Conservation (phyloP, 164 flowering plant genomes). For the Vitis vinifera region ASM3070453v1 NC_081811.1:26269501-26270000, state of each 20-base stretch:
- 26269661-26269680: not conserved
- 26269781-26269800: conserved; percentile 67
- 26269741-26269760: conserved; percentile 95
- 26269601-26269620: not conserved
- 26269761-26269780: conserved; percentile 97
- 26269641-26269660: not conserved
- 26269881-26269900: conserved; percentile 74
- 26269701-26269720: not conserved
- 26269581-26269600: not conserved
- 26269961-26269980: conserved; percentile 57
- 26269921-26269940: conserved; percentile 42
- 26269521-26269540: not conserved
- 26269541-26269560: not conserved
- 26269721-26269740: not conserved
- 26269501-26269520: not conserved
- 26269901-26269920: conserved; percentile 47
- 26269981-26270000: conserved; percentile 75
- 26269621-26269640: not conserved
- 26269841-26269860: conserved; percentile 78
- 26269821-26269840: conserved; percentile 63
- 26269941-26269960: conserved; percentile 31
- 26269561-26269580: not conserved
- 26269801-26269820: conserved; percentile 77
- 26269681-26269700: not conserved
- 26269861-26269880: conserved; percentile 92